phyloP scores from a whole-genome alignment of 441 rosid species.

The Theobroma grandiflorum region DNA sequence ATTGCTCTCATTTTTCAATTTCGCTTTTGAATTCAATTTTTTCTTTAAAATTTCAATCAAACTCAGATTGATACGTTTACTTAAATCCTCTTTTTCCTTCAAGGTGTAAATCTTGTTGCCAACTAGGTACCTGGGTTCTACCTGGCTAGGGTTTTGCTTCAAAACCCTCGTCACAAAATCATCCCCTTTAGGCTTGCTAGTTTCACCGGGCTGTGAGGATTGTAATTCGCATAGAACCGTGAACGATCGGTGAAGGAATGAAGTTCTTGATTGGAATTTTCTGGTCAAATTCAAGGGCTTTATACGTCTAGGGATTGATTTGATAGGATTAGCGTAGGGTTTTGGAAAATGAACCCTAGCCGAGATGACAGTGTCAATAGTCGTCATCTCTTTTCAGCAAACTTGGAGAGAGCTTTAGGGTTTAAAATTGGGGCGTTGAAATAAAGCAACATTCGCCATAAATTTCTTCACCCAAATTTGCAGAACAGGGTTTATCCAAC shows the following conservation, averaged over 20 bases:
- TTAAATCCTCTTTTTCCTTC: constrained; percentile 64
- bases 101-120: constrained; percentile 66
- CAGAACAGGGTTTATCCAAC: constrained; percentile 16
- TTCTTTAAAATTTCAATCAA: constrained; percentile 50
- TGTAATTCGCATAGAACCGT: constrained; percentile 59
- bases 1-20: constrained; percentile 37
- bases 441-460: not conserved
- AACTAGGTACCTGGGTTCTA: constrained; percentile 72
- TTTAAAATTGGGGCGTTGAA: not conserved
- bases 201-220: constrained; percentile 47
- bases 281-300: constrained; percentile 36
- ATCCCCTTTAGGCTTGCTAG: constrained; percentile 43
- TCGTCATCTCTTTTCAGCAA: constrained; percentile 47
- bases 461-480: not conserved
- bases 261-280: constrained; percentile 44
- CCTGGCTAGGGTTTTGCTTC: constrained; percentile 91
- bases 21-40: constrained; percentile 52
- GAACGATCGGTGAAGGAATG: constrained; percentile 55
- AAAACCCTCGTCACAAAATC: constrained; percentile 84
- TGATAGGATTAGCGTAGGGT: constrained; percentile 25
- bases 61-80: constrained; percentile 49
- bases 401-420: constrained; percentile 19
- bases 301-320: constrained; percentile 30
- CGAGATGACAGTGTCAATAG: constrained; percentile 55
- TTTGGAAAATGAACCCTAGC: constrained; percentile 55